phyloP scores from a whole-genome alignment of 73 alveolate genomes.

The Loxodes magnus region DNA sequence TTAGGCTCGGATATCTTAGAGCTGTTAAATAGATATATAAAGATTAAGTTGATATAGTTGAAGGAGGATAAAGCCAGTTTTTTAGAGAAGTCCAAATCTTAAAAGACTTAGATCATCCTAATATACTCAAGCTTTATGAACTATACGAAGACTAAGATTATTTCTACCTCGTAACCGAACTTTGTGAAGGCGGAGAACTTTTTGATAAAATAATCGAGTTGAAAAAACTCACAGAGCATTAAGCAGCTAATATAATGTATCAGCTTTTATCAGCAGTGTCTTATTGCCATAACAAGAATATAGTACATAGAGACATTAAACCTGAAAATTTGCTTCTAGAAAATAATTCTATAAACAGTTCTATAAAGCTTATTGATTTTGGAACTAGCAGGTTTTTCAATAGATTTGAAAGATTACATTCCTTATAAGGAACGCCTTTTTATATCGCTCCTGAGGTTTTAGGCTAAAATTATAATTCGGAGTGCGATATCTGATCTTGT shows the following conservation, averaged over 20 bases:
- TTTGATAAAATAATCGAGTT: not conserved
- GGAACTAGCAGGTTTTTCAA: slow-evolving; percentile 2
- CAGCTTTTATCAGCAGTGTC: not conserved
- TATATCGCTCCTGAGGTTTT: slow-evolving; percentile 15
- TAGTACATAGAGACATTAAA: not conserved
- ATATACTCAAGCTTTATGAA: not conserved
- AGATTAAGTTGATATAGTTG: not conserved
- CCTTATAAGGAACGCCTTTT: slow-evolving; percentile 2
- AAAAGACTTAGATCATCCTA: slow-evolving; percentile 8
- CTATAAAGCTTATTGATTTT: slow-evolving; percentile 18
- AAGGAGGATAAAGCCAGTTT: slow-evolving; percentile 6
- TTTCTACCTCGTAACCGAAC: not conserved
- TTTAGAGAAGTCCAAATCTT: slow-evolving; percentile 1
- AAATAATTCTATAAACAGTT: not conserved
- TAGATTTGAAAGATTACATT: not conserved
- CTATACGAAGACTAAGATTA: not conserved
- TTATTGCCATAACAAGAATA: not conserved
- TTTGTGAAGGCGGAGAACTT: not conserved
- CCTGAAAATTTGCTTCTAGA: not conserved
- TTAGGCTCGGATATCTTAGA: not conserved
- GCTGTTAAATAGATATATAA: not conserved
- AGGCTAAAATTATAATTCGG: not conserved
- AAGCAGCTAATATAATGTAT: not conserved
- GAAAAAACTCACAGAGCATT: slow-evolving; percentile 2
- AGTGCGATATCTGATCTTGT: slow-evolving; percentile 8